Evolutionary conservation across 768 basidiomycete genomes (phyloP), one percentile per base, ranked within the genome.

Genomic region (Solioccasus polychromus): DNA sequence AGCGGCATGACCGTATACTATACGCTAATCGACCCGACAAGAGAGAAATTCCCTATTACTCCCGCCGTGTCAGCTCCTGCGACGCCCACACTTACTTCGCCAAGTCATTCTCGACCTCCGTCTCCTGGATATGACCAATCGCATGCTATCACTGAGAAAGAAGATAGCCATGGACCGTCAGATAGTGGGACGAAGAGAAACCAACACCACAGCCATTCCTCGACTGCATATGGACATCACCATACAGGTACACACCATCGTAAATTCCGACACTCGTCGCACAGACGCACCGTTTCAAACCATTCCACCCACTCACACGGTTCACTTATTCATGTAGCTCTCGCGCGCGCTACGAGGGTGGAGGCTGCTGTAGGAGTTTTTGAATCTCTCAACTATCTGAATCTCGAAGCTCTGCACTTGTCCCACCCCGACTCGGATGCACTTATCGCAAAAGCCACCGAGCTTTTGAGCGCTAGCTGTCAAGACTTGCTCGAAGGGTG

Each of bases 301-400:
- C 58, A 62, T 44, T 38, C 61, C 4, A 55, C 66, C 40, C 69
- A 71, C 26, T 58, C 51, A 5, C 71, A 75, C 26, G 58, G 64
- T 9, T 71, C 73, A 8, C 55, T 76, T 17, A 57, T 73, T 29
- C 70, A 71, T 42, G 46, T 71, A 8, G 60, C 75, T 0, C 49
- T 70, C 14, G 58, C 62, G 25, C 67, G 55, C 24, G 45, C 51
- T 9, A 47, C 58, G 24, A 69, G 62, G 51, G 53, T 51, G 18
- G 82, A 87, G 55, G 67, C 72, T 23, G 76, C 76, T 0, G 87
- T 88, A 1, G 87, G 84, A 2, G 79, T 85, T 12, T 88, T 88
- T 48, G 86, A 88, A 66, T 78, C 77, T 3, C 80, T 86, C 53
- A 66, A 78, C 23, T 88, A 87, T 58, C 67, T 87, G 45, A 78